A percentile compares a stretch with the other conserved stretches of the same genome.
These are phyloP conservation scores for Westerdykella aurantiaca DNA, from an alignment of 2,329 filamentous ascomycete genomes.

Conservation along the genomic window DNA sequence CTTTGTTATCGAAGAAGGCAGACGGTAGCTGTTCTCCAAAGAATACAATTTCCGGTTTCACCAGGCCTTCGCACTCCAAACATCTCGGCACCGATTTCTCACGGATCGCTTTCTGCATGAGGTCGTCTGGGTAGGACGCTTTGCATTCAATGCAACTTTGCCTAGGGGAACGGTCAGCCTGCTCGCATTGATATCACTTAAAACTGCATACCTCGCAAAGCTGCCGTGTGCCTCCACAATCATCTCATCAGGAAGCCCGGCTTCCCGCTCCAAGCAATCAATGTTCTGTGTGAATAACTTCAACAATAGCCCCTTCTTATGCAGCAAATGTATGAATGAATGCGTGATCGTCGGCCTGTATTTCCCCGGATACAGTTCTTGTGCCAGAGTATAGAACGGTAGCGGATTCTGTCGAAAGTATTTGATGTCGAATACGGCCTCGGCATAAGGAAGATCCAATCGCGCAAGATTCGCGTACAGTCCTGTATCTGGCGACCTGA, in stretches of 20 bases:
- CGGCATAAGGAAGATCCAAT: conserved; percentile 78
- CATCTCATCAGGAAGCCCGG: conserved; percentile 72
- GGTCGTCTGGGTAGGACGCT: conserved; percentile 61
- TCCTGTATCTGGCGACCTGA: conserved; percentile 85
- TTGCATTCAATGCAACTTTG: conserved; percentile 91
- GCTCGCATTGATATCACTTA: not conserved
- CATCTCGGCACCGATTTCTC: conserved; percentile 68
- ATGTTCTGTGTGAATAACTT: conserved; percentile 98
- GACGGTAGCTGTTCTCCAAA: conserved; percentile 72
- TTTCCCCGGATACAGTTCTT: conserved; percentile 85
- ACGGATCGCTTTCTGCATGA: conserved; percentile 66
- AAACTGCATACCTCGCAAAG: conserved; percentile 55
- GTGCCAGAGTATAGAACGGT: conserved; percentile 88
- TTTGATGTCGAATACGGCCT: conserved; percentile 88
- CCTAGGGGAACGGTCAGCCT: conserved; percentile 29
- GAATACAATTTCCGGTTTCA: conserved; percentile 94
- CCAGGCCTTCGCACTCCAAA: conserved; percentile 63
- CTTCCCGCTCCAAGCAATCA: conserved; percentile 83
- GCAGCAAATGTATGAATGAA: conserved; percentile 76
- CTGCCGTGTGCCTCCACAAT: conserved; percentile 95
- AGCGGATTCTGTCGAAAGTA: conserved; percentile 81
- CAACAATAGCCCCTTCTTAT: conserved; percentile 69
- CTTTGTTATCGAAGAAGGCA: conserved; percentile 56
- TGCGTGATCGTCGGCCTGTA: conserved; percentile 87
- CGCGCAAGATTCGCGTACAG: conserved; percentile 88